Evolutionary conservation across 805 yeast genomes (phyloP).

Genomic region (Metschnikowia amazonensis): DNA sequence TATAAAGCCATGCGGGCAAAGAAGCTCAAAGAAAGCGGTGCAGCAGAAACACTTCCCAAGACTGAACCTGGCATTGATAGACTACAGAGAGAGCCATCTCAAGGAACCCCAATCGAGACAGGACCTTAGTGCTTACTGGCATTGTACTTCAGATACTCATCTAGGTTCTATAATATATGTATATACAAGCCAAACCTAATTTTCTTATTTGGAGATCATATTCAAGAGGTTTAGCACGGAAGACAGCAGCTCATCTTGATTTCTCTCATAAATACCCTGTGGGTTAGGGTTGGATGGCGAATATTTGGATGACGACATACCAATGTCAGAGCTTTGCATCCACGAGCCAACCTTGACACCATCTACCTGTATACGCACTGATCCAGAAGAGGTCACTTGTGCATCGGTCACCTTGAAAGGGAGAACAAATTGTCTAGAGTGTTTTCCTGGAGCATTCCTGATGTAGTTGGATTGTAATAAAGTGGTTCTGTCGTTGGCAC

Average conservation of each 20-base stretch:
- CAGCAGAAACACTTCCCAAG: neutral
- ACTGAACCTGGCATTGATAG: neutral
- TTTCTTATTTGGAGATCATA: slow-evolving; percentile 16
- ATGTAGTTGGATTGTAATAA: slow-evolving; percentile 34
- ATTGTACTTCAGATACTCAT: neutral
- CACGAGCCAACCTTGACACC: slow-evolving; percentile 41
- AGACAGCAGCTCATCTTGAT: slow-evolving; percentile 20
- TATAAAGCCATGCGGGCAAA: slow-evolving; percentile 19
- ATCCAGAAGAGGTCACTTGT: slow-evolving; percentile 35
- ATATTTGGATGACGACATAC: slow-evolving; percentile 23
- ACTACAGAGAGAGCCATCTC: neutral
- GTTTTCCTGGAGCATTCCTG: slow-evolving; percentile 35
- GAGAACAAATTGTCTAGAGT: slow-evolving; percentile 40
- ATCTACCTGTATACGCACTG: slow-evolving; percentile 36
- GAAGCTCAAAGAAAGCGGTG: slow-evolving; percentile 14
- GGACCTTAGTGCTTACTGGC: neutral
- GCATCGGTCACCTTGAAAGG: slow-evolving; percentile 43
- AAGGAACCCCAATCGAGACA: neutral
- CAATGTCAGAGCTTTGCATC: slow-evolving; percentile 29
- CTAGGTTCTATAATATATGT: neutral
- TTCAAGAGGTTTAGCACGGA: slow-evolving; percentile 20
- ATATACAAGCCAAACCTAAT: slow-evolving; percentile 9
- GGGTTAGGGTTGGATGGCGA: slow-evolving; percentile 32
- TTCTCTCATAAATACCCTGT: slow-evolving; percentile 33
- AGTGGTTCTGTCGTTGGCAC: slow-evolving; percentile 30